Evolutionary conservation across 2,329 filamentous ascomycete species (phyloP).

Genomic region (Trichoderma polysporum): DNA sequence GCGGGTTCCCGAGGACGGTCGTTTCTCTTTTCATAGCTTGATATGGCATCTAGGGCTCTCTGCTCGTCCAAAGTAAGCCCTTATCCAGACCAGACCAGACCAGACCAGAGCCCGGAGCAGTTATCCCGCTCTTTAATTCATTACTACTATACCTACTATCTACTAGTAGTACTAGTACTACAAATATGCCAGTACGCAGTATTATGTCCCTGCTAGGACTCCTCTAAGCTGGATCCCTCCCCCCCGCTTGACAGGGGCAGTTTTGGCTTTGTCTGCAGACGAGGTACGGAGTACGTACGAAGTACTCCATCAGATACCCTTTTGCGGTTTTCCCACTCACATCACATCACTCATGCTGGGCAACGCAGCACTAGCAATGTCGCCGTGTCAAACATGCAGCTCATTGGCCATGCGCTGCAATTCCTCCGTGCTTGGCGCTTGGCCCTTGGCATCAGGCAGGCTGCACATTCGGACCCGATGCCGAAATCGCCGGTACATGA

Average conservation of each 20-base stretch:
- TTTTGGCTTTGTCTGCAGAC: neutral
- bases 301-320: too few species aligned
- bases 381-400: neutral
- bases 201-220: too few species aligned
- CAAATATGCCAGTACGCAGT: too few species aligned
- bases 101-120: neutral
- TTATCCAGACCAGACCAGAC: neutral
- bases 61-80: too few species aligned
- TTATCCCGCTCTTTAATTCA: neutral
- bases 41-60: too few species aligned
- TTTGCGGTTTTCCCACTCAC: neutral
- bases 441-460: conserved; percentile 5
- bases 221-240: too few species aligned
- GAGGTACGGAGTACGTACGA: too few species aligned
- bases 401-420: conserved; percentile 1
- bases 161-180: too few species aligned
- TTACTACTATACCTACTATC: too few species aligned
- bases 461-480: conserved; percentile 13
- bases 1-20: neutral
- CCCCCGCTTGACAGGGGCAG: neutral
- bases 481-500: conserved; percentile 2
- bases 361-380: neutral
- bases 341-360: neutral
- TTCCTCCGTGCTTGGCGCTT: neutral
- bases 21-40: neutral